Evolutionary conservation across 1,284 basidiomycete species (phyloP), one percentile per base, ranked within the genome.

Genomic region (Kwoniella shivajii): DNA sequence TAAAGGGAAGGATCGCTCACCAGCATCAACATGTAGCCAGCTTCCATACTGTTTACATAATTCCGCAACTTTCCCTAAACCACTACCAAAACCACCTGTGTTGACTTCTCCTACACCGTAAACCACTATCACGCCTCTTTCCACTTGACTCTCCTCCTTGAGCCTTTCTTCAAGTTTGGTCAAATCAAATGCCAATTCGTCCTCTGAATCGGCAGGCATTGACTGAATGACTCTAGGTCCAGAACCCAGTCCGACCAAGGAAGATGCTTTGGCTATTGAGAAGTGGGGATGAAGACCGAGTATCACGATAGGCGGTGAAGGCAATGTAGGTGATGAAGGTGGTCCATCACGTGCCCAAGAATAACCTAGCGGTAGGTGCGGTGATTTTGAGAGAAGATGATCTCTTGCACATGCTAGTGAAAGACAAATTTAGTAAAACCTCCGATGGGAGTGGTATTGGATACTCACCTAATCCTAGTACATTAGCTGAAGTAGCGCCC

Each of bases 1-100:
- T n/a, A n/a, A n/a, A n/a, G 43, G 10, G 4, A 7, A 31, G 22
- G 11, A 4, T 10, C 27, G 63, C 75, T 50, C 42, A 80, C 79
- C 80, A 4, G 78, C 82, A 64, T 83, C 82, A 31, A 82, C 69
- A 61, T 83, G 82, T 3, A 83, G 63, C 82, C 82, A 83, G 0
- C 79, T 79, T 6, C 63, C 67, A 56, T 80, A 79, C 27, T 57
- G 36, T 49, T 75, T 73, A 54, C 80, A 82, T 27, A 82, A 61
- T 3, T 48, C 54, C 3, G 77, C 72, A 10, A 82, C 69, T 2
- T 65, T 55, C 13, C 55, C 61, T 27, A 78, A 54, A 13, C 71
- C 64, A 10, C 65, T 67, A 2, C 76, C 80, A 50, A 79, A 78
- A 2, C 73, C 79, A 20, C 80, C 80, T 56, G 82, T 82, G 62